Percentiles rank a stretch among this genome's conserved stretches.
phyloP scores from a whole-genome alignment of 202 grass and related monocot species.

The Zizania palustris region DNA sequence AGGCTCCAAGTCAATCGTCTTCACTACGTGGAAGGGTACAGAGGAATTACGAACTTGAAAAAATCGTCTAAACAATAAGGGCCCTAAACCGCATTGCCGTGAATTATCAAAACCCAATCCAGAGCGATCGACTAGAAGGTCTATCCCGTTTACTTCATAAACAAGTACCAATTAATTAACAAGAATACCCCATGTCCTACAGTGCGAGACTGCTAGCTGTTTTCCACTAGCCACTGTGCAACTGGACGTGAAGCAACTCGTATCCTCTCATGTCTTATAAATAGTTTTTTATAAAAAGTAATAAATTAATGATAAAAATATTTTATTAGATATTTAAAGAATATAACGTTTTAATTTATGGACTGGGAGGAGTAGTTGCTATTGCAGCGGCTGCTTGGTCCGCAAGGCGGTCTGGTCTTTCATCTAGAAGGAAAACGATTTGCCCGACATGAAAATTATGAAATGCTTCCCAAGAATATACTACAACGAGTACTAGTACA shows the following conservation, averaged over 20 bases:
- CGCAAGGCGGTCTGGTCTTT: conserved; percentile 14
- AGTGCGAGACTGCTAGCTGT: background rate
- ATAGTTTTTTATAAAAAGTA: no score
- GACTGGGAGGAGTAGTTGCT: background rate
- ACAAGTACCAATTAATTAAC: background rate
- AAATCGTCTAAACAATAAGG: no score
- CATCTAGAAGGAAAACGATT: conserved; percentile 45
- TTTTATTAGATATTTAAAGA: no score
- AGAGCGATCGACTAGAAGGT: background rate
- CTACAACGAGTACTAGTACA: no score
- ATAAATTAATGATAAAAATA: no score
- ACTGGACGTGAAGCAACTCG: background rate
- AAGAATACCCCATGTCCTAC: background rate
- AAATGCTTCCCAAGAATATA: background rate
- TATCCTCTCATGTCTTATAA: background rate
- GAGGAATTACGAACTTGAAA: background rate
- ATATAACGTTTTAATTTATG: no score
- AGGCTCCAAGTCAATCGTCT: background rate
- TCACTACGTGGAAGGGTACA: background rate
- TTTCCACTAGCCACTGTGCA: background rate
- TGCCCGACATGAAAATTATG: background rate
- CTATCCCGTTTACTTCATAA: background rate
- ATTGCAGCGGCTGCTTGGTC: conserved; percentile 30
- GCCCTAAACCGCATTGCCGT: no score
- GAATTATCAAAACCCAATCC: background rate